A percentile compares a stretch with the other conserved stretches of the same genome.
phyloP scores from a whole-genome alignment of 495 filamentous ascomycete genomes.

The Penicillium canescens region DNA sequence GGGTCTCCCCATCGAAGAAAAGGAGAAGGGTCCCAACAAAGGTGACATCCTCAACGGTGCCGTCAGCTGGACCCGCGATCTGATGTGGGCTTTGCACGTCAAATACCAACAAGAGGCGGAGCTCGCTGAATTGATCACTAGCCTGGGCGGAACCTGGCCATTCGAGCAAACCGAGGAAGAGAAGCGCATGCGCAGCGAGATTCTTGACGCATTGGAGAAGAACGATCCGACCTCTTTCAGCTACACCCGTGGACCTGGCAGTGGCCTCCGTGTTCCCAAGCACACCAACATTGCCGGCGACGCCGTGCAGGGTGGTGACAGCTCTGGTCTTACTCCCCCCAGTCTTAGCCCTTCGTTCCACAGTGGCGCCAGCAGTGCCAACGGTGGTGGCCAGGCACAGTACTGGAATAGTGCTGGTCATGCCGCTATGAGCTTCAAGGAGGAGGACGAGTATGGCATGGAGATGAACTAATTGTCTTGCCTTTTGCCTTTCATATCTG shows the following conservation, averaged over 20 bases:
- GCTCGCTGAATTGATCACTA: slow-evolving; percentile 68
- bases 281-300: slow-evolving; percentile 92
- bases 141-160: slow-evolving; percentile 70
- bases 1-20: slow-evolving; percentile 89
- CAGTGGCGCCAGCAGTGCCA: slow-evolving; percentile 55
- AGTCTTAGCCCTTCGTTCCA: slow-evolving; percentile 74
- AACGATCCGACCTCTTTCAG: slow-evolving; percentile 70
- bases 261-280: slow-evolving; percentile 84
- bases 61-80: slow-evolving; percentile 92
- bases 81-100: slow-evolving; percentile 92
- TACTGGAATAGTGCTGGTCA: slow-evolving; percentile 72
- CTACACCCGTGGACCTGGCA: slow-evolving; percentile 83
- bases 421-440: slow-evolving; percentile 78
- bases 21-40: slow-evolving; percentile 98
- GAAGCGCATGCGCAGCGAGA: slow-evolving; percentile 89
- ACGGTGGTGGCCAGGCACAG: slow-evolving; percentile 53
- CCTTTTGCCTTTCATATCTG: slow-evolving; percentile 5
- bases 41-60: slow-evolving; percentile 97
- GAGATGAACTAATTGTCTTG: slow-evolving; percentile 57
- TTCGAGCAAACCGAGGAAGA: slow-evolving; percentile 91
- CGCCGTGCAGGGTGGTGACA: slow-evolving; percentile 51
- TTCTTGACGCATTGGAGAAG: slow-evolving; percentile 79
- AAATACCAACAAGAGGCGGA: slow-evolving; percentile 89
- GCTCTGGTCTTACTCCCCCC: slow-evolving; percentile 49
- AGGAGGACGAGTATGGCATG: slow-evolving; percentile 89